Evolutionary conservation across 2,329 filamentous ascomycete genomes (phyloP).

Genomic region (Paecilomyces formosus): DNA sequence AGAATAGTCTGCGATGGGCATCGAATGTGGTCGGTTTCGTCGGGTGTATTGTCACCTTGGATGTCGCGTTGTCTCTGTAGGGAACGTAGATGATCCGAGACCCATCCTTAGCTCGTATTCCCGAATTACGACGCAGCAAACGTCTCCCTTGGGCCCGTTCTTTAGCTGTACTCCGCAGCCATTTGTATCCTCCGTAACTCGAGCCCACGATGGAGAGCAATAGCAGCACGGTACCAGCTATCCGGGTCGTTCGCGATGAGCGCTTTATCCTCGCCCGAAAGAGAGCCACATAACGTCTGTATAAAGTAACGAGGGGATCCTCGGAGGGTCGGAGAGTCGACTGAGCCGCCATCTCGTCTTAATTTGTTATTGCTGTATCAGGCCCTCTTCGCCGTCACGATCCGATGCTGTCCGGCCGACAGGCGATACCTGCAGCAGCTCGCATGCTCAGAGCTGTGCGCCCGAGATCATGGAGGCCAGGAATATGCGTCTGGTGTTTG

Average conservation of each 20-base stretch:
- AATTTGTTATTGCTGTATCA: neutral
- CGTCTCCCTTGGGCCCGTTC: slow-evolving; percentile 78
- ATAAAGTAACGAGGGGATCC: slow-evolving; percentile 59
- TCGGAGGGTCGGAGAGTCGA: slow-evolving; percentile 68
- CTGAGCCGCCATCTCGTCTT: slow-evolving; percentile 66
- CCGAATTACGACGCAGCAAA: slow-evolving; percentile 84
- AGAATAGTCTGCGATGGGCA: slow-evolving; percentile 84
- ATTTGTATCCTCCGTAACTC: slow-evolving; percentile 69
- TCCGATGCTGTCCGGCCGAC: slow-evolving; percentile 1
- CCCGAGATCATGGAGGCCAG: neutral
- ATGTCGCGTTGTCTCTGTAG: slow-evolving; percentile 66
- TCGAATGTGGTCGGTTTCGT: slow-evolving; percentile 94
- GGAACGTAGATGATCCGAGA: slow-evolving; percentile 92
- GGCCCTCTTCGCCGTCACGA: slow-evolving; percentile 2
- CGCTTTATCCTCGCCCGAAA: slow-evolving; percentile 48
- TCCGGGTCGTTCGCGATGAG: slow-evolving; percentile 63
- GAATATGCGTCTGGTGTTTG: neutral
- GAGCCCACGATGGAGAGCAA: slow-evolving; percentile 70
- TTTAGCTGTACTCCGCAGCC: slow-evolving; percentile 64
- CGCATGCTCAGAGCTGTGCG: neutral
- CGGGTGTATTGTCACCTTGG: slow-evolving; percentile 82
- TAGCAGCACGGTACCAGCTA: slow-evolving; percentile 70
- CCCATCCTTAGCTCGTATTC: slow-evolving; percentile 87
- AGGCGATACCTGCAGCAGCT: neutral
- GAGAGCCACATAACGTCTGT: slow-evolving; percentile 42